Conservation (phyloP, 2,329 filamentous ascomycete genomes). For the Aspergillus ruber region DNA sequence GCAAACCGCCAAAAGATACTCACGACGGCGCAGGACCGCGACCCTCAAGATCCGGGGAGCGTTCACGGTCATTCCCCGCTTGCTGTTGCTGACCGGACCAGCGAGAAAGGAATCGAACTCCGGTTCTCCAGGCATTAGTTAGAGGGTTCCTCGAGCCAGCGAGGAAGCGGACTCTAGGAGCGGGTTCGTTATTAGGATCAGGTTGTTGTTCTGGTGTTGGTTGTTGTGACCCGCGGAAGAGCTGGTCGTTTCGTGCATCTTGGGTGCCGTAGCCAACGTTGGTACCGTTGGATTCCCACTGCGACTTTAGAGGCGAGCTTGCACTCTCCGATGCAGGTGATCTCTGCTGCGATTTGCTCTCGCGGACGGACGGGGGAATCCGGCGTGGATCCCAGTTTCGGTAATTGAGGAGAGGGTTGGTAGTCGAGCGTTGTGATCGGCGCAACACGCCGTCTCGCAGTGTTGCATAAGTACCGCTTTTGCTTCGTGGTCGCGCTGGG, state of each 20-base stretch:
- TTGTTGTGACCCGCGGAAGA: not conserved
- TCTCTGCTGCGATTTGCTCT: slow-evolving; percentile 15
- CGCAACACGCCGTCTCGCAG: slow-evolving; percentile 8
- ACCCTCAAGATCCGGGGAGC: not conserved
- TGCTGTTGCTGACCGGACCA: slow-evolving; percentile 11
- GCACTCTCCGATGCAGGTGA: slow-evolving; percentile 19
- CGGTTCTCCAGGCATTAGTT: slow-evolving; percentile 17
- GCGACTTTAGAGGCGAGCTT: slow-evolving; percentile 13
- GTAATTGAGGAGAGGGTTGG: slow-evolving; percentile 10
- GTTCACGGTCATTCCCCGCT: not conserved
- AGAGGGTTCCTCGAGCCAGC: slow-evolving; percentile 22
- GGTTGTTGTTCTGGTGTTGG: not conserved
- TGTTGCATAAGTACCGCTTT: slow-evolving; percentile 14
- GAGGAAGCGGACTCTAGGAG: slow-evolving; percentile 12
- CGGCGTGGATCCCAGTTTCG: slow-evolving; percentile 18
- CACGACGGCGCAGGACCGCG: not conserved
- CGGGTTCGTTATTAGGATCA: not conserved
- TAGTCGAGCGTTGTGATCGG: slow-evolving; percentile 18
- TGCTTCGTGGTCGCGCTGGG: slow-evolving; percentile 17
- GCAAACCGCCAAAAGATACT: not conserved
- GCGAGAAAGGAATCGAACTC: slow-evolving; percentile 18
- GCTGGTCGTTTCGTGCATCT: slow-evolving; percentile 12
- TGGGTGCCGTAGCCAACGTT: slow-evolving; percentile 24
- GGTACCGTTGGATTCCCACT: slow-evolving; percentile 23
- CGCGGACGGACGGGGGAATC: slow-evolving; percentile 8